phyloP scores from a whole-genome alignment of 495 filamentous ascomycete species.

The Xylaria cubensis region DNA sequence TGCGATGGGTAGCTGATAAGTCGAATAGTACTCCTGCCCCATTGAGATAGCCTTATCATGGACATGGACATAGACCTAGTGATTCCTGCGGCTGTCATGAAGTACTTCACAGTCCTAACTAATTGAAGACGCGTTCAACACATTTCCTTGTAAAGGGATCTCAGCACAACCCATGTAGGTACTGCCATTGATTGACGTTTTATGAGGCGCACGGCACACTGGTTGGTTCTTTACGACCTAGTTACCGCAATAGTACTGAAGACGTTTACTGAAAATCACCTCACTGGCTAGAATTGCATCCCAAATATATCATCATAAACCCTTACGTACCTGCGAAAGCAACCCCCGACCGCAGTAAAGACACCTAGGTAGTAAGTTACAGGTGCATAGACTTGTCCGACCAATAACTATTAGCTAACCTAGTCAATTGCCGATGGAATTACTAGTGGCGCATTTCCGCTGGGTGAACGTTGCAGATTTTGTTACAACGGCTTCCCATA shows the following conservation, averaged over 20 bases:
- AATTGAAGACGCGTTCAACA: not conserved
- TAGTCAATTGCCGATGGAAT: not conserved
- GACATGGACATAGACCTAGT: not conserved
- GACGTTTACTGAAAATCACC: not conserved
- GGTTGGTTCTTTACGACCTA: not conserved
- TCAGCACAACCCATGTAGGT: not conserved
- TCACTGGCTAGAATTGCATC: not conserved
- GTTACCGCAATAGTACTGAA: not conserved
- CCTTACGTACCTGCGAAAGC: not conserved
- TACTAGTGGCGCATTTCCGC: not conserved
- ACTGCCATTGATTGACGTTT: not conserved
- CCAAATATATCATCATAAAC: not conserved
- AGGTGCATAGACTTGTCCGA: not conserved
- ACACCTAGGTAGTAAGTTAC: not conserved
- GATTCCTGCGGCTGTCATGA: not conserved
- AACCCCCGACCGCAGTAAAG: not conserved
- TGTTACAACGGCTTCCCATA: conserved; percentile 7
- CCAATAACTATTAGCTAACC: not conserved
- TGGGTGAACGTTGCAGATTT: not conserved
- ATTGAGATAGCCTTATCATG: conserved; percentile 9
- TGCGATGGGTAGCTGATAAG: not conserved
- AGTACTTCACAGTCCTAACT: not conserved
- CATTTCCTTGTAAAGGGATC: not conserved
- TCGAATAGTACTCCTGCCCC: not conserved
- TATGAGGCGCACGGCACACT: not conserved